These are phyloP conservation scores for Leishmania major DNA, from an alignment of 208 protist species.

Conservation along the genomic window DNA sequence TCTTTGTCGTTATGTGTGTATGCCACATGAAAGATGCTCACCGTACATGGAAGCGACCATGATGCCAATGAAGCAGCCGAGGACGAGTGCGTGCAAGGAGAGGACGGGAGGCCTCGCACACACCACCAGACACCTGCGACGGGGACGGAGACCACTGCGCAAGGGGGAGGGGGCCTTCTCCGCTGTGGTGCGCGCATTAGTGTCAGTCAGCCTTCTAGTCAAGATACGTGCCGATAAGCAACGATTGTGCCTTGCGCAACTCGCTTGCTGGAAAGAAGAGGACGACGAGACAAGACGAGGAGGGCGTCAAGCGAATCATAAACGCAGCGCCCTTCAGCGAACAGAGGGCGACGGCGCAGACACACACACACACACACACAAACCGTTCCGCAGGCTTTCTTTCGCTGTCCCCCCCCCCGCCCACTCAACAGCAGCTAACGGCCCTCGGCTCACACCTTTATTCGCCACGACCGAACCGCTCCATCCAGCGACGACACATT, in stretches of 20 bases:
- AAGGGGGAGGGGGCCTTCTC: background rate
- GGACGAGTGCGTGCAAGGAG: background rate
- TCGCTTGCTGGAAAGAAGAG: background rate
- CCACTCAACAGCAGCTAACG: background rate
- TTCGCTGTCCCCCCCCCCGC: background rate
- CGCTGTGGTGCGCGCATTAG: background rate
- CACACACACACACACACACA: background rate
- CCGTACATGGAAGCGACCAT: background rate
- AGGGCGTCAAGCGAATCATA: background rate
- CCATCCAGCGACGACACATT: conserved; percentile 17
- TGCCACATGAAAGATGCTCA: background rate
- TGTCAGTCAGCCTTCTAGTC: background rate
- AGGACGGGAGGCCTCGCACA: background rate
- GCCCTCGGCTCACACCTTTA: background rate
- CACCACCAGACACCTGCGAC: background rate
- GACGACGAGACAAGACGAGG: background rate
- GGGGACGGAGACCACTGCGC: background rate
- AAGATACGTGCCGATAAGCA: background rate
- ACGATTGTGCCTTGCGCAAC: background rate
- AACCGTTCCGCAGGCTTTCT: background rate
- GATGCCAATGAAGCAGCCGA: background rate
- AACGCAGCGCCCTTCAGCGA: background rate
- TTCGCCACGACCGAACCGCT: conserved; percentile 5
- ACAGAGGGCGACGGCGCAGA: background rate
- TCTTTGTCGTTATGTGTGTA: background rate